Conservation (phyloP, 2,329 filamentous ascomycete species). For the Ophiosphaerella korrae region DNA sequence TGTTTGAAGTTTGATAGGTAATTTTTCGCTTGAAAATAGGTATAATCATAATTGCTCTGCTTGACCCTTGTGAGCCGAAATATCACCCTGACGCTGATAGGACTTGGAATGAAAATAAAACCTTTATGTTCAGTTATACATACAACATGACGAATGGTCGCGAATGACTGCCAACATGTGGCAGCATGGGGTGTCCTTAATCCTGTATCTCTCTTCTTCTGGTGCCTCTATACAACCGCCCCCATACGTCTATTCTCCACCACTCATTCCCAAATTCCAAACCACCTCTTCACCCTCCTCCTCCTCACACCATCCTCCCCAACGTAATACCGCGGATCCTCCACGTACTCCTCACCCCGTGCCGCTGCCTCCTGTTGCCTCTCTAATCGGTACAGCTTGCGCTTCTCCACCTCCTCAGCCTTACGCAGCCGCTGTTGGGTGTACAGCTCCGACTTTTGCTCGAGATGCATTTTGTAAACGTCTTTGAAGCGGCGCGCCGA, state of each 20-base stretch:
- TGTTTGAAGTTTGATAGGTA: too few relatives aligned
- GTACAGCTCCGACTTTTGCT: conserved; percentile 70
- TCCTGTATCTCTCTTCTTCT: too few relatives aligned
- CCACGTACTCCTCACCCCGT: conserved; percentile 43
- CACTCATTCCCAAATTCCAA: conserved; percentile 71
- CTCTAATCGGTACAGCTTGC: conserved; percentile 76
- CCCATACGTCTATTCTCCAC: neutral
- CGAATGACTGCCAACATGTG: too few relatives aligned
- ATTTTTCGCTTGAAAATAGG: too few relatives aligned
- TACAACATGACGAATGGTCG: too few relatives aligned
- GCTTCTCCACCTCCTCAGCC: conserved; percentile 86
- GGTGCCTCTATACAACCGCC: too few relatives aligned
- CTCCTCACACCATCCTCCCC: conserved; percentile 50
- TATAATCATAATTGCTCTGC: too few relatives aligned
- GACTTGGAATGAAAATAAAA: too few relatives aligned
- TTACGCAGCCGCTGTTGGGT: conserved; percentile 73
- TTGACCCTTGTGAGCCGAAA: too few relatives aligned
- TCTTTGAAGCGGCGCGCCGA: conserved; percentile 69
- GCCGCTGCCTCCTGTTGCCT: conserved; percentile 45
- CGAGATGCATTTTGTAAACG: conserved; percentile 77
- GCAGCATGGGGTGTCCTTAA: too few relatives aligned
- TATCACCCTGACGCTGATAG: too few relatives aligned
- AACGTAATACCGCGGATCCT: conserved; percentile 45
- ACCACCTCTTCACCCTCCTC: conserved; percentile 75
- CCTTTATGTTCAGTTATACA: too few relatives aligned